Evolutionary conservation across 371 early-diverging fungal species (phyloP).

Genomic region (Actinomortierella wolfii): DNA sequence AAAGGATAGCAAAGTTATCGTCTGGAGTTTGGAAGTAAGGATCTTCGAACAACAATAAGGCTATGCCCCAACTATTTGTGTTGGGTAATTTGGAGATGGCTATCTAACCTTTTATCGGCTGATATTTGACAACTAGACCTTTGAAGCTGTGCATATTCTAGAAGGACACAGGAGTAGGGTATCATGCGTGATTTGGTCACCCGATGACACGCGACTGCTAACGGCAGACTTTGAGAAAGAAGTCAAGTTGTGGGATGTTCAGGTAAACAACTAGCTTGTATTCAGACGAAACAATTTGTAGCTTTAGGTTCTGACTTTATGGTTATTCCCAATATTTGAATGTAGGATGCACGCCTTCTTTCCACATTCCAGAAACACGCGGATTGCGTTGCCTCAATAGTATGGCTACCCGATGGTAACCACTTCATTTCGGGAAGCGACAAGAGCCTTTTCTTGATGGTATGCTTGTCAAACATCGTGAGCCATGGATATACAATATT

Average conservation of each 20-base stretch:
- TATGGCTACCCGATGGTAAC: constrained; percentile 39
- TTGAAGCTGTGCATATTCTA: constrained; percentile 53
- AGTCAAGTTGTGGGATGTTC: constrained; percentile 82
- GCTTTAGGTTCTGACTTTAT: no score
- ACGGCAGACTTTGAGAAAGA: constrained; percentile 82
- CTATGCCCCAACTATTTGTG: no score
- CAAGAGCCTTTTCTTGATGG: constrained; percentile 33
- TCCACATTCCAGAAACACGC: constrained; percentile 28
- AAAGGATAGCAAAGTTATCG: constrained; percentile 82
- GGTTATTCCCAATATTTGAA: no score
- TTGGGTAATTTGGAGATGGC: no score
- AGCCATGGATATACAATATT: neutral
- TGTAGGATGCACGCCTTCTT: no score
- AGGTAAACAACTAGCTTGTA: constrained; percentile 50
- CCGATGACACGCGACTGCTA: constrained; percentile 75
- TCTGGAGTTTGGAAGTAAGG: constrained; percentile 83
- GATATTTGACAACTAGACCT: constrained; percentile 40
- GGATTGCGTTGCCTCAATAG: constrained; percentile 21
- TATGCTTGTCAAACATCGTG: neutral
- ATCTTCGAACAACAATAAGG: no score
- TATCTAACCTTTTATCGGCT: neutral
- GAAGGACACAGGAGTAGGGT: constrained; percentile 67
- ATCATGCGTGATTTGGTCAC: constrained; percentile 90
- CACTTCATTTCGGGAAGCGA: constrained; percentile 42
- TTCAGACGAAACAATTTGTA: neutral